Conservation (phyloP, 163 green algal genomes). For the Scenedesmus sp. region DNA sequence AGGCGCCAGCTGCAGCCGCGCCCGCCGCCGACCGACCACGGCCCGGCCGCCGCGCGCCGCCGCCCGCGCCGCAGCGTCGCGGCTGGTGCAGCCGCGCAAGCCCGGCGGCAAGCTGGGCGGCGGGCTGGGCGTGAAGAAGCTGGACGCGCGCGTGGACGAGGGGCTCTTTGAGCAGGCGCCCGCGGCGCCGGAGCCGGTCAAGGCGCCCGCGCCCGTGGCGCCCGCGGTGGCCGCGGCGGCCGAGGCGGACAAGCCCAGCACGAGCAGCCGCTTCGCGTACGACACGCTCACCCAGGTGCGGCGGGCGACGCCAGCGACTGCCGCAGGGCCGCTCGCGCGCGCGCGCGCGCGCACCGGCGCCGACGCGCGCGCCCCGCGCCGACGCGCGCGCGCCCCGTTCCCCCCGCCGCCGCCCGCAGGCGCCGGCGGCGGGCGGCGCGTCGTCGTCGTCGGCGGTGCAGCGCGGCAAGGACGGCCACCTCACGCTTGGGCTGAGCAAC, state of each 20-base stretch:
- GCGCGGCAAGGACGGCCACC: slow-evolving; percentile 91
- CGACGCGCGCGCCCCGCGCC: too few relatives aligned
- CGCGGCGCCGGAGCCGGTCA: slow-evolving; percentile 50
- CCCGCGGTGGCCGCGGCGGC: neutral
- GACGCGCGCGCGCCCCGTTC: neutral
- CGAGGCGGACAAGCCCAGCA: slow-evolving; percentile 1
- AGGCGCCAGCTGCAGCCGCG: neutral
- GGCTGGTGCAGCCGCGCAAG: slow-evolving; percentile 43
- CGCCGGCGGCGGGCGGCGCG: neutral
- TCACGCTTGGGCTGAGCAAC: slow-evolving; percentile 71
- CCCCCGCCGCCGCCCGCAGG: slow-evolving; percentile 37
- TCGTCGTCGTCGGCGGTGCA: too few relatives aligned
- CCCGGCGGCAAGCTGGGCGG: slow-evolving; percentile 67
- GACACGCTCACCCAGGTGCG: slow-evolving; percentile 51
- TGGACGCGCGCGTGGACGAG: slow-evolving; percentile 80
- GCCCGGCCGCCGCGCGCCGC: too few relatives aligned
- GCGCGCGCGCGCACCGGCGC: too few relatives aligned
- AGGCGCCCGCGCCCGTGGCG: slow-evolving; percentile 43
- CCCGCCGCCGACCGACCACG: too few relatives aligned
- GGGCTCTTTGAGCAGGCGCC: slow-evolving; percentile 92
- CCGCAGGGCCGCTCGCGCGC: too few relatives aligned
- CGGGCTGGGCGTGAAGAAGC: slow-evolving; percentile 93
- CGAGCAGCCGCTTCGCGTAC: slow-evolving; percentile 73
- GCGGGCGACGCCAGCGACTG: neutral
- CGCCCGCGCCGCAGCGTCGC: neutral